Evolutionary conservation across 2,329 filamentous ascomycete species (phyloP).

Genomic region (Colletotrichum camelliae): DNA sequence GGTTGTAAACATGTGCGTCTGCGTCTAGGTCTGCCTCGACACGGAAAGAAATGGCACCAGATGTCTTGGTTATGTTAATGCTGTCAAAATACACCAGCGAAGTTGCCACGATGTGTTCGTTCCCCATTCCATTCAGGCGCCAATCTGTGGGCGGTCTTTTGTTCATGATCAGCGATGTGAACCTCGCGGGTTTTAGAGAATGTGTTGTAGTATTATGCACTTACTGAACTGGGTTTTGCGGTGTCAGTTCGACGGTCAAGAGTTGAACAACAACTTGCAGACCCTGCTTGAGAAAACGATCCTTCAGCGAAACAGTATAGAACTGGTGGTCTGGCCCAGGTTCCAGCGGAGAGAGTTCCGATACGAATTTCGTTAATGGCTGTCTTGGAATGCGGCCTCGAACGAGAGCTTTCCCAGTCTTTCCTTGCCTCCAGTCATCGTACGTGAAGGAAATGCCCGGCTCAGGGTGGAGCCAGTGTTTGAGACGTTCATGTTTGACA

Average conservation of each 20-base stretch:
- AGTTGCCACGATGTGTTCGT: neutral
- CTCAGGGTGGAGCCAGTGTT: neutral
- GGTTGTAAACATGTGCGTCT: neutral
- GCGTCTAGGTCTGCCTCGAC: neutral
- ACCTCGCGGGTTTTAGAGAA: neutral
- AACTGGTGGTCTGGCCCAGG: neutral
- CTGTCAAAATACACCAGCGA: neutral
- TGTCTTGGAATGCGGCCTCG: neutral
- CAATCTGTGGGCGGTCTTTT: neutral
- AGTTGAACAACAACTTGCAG: neutral
- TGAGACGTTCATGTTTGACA: neutral
- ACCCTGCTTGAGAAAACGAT: neutral
- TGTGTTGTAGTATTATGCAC: neutral
- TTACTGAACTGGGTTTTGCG: neutral
- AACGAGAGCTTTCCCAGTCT: neutral
- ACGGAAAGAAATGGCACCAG: neutral
- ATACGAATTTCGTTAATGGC: fast-evolving
- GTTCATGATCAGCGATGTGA: neutral
- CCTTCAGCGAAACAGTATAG: neutral
- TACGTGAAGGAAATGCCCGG: neutral
- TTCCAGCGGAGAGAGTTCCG: neutral
- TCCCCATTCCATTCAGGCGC: neutral
- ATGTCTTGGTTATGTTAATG: neutral
- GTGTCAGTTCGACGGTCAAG: neutral
- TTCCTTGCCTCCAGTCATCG: neutral